These are phyloP conservation scores for Nigrospora sphaerica DNA, from an alignment of 2,329 filamentous ascomycete species.

Conservation along the genomic window DNA sequence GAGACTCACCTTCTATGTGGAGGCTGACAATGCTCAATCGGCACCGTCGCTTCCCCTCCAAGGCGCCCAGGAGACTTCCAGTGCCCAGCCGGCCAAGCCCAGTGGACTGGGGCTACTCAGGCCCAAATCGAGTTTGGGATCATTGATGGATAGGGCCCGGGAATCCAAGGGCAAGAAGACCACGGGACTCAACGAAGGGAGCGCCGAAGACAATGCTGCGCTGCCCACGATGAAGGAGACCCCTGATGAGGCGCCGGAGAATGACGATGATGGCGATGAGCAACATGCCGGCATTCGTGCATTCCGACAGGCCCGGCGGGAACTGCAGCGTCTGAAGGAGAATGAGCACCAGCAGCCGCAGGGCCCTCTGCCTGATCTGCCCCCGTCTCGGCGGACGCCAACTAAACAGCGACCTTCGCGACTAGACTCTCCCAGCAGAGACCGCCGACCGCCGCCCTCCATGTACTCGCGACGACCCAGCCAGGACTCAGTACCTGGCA, in stretches of 20 bases:
- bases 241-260: constrained; percentile 6
- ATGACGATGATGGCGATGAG: constrained; percentile 11
- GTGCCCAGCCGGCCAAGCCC: constrained; percentile 24
- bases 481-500: constrained; percentile 30
- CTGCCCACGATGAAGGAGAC: constrained; percentile 4
- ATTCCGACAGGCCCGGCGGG: constrained; percentile 50
- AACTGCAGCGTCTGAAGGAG: constrained; percentile 50
- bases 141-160: constrained; percentile 42
- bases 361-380: constrained; percentile 10
- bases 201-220: too few species aligned
- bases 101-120: constrained; percentile 59
- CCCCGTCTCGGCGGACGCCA: constrained; percentile 12
- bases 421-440: constrained; percentile 33
- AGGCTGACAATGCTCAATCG: constrained; percentile 43
- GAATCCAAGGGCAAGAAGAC: constrained; percentile 51
- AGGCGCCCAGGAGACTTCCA: neutral
- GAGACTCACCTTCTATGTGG: constrained; percentile 62
- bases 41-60: neutral
- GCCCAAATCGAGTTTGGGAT: constrained; percentile 61
- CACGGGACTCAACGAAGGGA: too few species aligned
- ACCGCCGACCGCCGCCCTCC: constrained; percentile 36
- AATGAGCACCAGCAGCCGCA: constrained; percentile 30
- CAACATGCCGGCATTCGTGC: constrained; percentile 45
- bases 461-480: constrained; percentile 37
- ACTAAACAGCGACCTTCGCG: constrained; percentile 15